Conservation (phyloP, 2,329 filamentous ascomycete genomes). For the Penicillium sp. region DNA sequence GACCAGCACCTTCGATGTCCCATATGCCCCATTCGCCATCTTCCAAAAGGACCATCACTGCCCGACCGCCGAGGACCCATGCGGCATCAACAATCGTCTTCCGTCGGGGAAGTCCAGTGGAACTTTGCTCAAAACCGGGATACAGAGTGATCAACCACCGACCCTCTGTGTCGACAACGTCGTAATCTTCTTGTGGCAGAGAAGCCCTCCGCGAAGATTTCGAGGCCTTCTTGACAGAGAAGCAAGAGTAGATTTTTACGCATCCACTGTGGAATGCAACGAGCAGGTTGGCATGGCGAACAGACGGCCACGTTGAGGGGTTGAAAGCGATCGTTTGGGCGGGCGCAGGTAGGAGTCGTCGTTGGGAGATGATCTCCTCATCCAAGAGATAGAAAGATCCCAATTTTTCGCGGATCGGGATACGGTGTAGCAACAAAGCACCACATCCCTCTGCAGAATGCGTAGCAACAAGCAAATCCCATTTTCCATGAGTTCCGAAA, state of each 20-base stretch:
- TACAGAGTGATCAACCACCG: conserved; percentile 49
- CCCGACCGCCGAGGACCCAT: conserved; percentile 49
- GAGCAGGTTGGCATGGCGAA: conserved; percentile 57
- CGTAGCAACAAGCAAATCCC: conserved; percentile 50
- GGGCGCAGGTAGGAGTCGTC: conserved; percentile 51
- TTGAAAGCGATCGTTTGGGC: conserved; percentile 57
- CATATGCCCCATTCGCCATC: conserved; percentile 54
- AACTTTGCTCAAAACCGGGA: conserved; percentile 41
- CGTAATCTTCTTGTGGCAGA: conserved; percentile 33
- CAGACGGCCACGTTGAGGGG: conserved; percentile 54
- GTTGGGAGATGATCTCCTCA: conserved; percentile 47
- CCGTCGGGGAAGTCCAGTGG: conserved; percentile 33
- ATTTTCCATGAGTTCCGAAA: conserved; percentile 29
- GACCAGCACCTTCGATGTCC: conserved; percentile 50
- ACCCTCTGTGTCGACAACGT: conserved; percentile 38
- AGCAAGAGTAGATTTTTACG: conserved; percentile 60
- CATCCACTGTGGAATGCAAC: conserved; percentile 57
- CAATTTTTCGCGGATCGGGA: conserved; percentile 37
- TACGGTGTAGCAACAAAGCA: conserved; percentile 47
- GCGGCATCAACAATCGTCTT: conserved; percentile 49
- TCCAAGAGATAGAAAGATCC: conserved; percentile 31
- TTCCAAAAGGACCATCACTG: conserved; percentile 47
- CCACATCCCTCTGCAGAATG: conserved; percentile 49
- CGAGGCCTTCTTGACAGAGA: conserved; percentile 37
- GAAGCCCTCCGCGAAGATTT: conserved; percentile 32